These are phyloP conservation scores for Homolaphlyctis polyrhiza DNA, from an alignment of 371 early-diverging fungal genomes.

Conservation along the genomic window DNA sequence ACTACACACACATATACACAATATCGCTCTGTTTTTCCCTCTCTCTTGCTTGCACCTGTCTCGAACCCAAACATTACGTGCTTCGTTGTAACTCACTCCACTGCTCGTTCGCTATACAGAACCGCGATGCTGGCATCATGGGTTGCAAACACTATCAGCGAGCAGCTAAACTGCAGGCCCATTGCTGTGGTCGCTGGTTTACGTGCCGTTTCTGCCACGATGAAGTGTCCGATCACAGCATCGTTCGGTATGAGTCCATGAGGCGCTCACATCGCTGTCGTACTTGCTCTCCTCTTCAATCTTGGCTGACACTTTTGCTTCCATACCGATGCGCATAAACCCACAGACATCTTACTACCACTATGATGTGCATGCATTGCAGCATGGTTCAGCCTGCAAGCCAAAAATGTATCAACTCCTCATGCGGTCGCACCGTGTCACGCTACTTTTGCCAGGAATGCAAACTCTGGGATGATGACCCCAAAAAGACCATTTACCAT, in stretches of 20 bases:
- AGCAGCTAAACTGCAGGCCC: constrained; percentile 78
- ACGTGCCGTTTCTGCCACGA: constrained; percentile 97
- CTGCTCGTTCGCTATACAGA: constrained; percentile 26
- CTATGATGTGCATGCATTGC: constrained; percentile 95
- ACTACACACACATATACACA: too few species aligned
- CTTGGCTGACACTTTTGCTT: not conserved
- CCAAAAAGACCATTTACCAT: constrained; percentile 80
- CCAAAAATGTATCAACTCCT: constrained; percentile 58
- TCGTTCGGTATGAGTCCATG: constrained; percentile 67
- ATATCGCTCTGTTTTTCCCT: not conserved
- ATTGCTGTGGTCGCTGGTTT: constrained; percentile 87
- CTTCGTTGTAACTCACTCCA: not conserved
- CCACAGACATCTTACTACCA: constrained; percentile 59
- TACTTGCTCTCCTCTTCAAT: not conserved
- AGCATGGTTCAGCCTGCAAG: constrained; percentile 70
- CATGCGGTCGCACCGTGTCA: constrained; percentile 62
- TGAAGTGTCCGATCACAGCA: constrained; percentile 76
- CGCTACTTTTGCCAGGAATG: constrained; percentile 90
- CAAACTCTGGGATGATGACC: constrained; percentile 89
- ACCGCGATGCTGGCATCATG: constrained; percentile 40
- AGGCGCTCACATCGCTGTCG: not conserved
- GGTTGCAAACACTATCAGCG: constrained; percentile 96
- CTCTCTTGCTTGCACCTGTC: too few species aligned
- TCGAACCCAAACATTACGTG: too few species aligned
- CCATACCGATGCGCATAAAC: too few species aligned